Conservation (phyloP, 371 early-diverging fungal genomes). For the Mortierella sp. region DNA sequence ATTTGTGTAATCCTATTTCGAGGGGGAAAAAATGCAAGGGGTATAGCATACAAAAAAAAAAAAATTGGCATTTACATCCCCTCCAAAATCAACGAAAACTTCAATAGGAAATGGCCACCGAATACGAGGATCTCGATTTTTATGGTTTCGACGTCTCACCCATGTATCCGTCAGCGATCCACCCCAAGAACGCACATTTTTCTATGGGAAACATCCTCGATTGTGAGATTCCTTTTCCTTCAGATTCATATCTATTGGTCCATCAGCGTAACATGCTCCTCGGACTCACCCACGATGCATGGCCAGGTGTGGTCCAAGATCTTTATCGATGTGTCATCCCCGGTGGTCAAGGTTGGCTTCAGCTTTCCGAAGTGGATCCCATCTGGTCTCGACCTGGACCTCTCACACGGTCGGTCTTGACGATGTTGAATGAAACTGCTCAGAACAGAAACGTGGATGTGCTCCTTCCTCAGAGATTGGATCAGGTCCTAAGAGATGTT, state of each 20-base stretch:
- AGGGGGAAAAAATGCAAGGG: too few relatives aligned
- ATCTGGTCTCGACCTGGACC: slow-evolving; percentile 63
- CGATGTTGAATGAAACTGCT: slow-evolving; percentile 48
- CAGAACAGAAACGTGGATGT: slow-evolving; percentile 47
- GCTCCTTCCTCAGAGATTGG: slow-evolving; percentile 34
- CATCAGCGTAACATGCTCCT: slow-evolving; percentile 58
- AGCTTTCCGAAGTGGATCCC: slow-evolving; percentile 63
- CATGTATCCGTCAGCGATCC: slow-evolving; percentile 66
- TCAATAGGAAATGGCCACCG: slow-evolving; percentile 51
- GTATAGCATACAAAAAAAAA: too few relatives aligned
- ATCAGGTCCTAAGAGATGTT: slow-evolving; percentile 36
- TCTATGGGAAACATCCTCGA: slow-evolving; percentile 58
- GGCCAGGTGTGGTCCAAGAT: slow-evolving; percentile 50
- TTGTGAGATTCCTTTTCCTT: slow-evolving; percentile 59
- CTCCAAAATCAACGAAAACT: too few relatives aligned
- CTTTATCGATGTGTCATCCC: slow-evolving; percentile 39
- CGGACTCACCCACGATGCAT: slow-evolving; percentile 47
- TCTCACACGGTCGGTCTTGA: slow-evolving; percentile 48
- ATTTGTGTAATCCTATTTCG: too few relatives aligned
- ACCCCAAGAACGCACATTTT: slow-evolving; percentile 66
- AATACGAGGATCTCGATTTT: slow-evolving; percentile 48
- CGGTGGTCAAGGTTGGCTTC: slow-evolving; percentile 42
- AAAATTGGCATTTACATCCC: not conserved
- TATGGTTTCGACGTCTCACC: slow-evolving; percentile 65
- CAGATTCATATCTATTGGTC: slow-evolving; percentile 59